Conservation (phyloP, 495 filamentous ascomycete species). For the Pyrenula aspistea region DNA sequence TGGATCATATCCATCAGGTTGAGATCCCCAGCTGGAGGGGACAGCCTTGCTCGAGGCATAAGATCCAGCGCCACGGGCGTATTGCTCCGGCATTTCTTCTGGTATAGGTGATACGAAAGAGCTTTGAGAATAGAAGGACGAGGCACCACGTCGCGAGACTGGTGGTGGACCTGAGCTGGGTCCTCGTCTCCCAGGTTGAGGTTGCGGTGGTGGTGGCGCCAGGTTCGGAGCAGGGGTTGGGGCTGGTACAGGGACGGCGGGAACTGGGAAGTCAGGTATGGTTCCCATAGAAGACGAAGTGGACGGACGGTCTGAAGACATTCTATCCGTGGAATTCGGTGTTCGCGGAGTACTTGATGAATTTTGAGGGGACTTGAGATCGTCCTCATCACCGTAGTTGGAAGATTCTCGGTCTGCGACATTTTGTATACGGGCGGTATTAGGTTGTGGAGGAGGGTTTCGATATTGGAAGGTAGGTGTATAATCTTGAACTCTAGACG, state of each 20-base stretch:
- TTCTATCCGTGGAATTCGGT: not conserved
- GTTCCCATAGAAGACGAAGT: not conserved
- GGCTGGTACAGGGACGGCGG: not conserved
- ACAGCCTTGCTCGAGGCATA: slow-evolving; percentile 76
- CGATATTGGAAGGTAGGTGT: not conserved
- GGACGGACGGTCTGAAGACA: not conserved
- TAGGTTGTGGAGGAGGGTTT: not conserved
- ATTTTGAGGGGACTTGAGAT: not conserved
- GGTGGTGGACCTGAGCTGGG: slow-evolving; percentile 30
- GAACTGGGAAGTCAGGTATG: not conserved
- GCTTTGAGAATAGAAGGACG: slow-evolving; percentile 58
- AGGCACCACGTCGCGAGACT: slow-evolving; percentile 55
- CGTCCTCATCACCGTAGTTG: not conserved
- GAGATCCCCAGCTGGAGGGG: slow-evolving; percentile 56
- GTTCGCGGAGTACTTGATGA: not conserved
- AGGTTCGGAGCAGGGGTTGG: not conserved
- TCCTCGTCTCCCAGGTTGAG: slow-evolving; percentile 8
- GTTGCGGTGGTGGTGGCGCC: not conserved
- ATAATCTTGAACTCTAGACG: not conserved
- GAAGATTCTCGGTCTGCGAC: not conserved
- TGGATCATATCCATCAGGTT: slow-evolving; percentile 31
- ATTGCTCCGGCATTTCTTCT: slow-evolving; percentile 57
- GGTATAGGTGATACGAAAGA: slow-evolving; percentile 81
- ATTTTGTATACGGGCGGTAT: not conserved
- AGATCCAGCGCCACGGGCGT: slow-evolving; percentile 43